Evolutionary conservation across 192 early-diverging fungal genomes (phyloP).

Genomic region (Phycomyces blakesleeanus): DNA sequence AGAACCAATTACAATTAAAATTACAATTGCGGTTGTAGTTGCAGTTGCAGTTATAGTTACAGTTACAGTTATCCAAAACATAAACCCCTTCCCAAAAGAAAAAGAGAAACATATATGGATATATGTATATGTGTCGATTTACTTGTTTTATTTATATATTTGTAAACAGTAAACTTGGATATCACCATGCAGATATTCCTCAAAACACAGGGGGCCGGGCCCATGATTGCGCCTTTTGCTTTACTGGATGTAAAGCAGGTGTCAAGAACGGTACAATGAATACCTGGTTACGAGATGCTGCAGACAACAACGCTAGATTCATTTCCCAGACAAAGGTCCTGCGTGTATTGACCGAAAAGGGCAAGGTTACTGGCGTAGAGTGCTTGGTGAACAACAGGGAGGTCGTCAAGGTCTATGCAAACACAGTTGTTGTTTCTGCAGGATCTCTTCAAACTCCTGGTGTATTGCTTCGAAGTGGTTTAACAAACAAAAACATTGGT

Average conservation of each 20-base stretch:
- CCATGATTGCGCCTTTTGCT: constrained; percentile 64
- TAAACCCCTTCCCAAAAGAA: no score
- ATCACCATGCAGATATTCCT: constrained; percentile 49
- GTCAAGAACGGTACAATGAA: constrained; percentile 64
- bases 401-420: constrained; percentile 42
- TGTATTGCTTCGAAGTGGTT: constrained; percentile 56
- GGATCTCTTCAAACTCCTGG: constrained; percentile 68
- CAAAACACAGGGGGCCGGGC: constrained; percentile 56
- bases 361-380: constrained; percentile 57
- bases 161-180: constrained; percentile 52
- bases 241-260: constrained; percentile 63
- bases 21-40: no score
- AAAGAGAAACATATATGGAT: no score
- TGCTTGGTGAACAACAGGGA: constrained; percentile 19
- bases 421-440: constrained; percentile 55
- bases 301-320: constrained; percentile 57
- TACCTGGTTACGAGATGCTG: constrained; percentile 72
- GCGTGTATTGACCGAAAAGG: constrained; percentile 50
- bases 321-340: constrained; percentile 55
- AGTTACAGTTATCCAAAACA: background rate
- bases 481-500: constrained; percentile 71
- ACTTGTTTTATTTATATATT: no score
- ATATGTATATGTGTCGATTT: no score
- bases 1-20: no score
- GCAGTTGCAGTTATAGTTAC: no score